phyloP scores from a whole-genome alignment of 208 protist species.

The Strigomonas galati region DNA sequence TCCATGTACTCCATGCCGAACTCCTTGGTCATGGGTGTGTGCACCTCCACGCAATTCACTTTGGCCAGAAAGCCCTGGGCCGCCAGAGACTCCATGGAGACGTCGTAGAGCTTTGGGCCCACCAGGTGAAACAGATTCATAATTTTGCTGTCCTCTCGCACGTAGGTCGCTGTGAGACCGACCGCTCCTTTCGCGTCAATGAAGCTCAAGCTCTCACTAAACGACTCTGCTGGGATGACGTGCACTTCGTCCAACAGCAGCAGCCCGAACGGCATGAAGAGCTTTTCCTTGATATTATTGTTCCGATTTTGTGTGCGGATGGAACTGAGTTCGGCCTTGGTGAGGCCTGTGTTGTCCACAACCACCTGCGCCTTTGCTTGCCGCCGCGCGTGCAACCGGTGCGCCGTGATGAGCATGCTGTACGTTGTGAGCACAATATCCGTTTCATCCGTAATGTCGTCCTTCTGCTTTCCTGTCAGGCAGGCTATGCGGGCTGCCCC shows the following conservation, averaged over 20 bases:
- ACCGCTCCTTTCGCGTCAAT: constrained; percentile 96
- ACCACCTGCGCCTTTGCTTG: constrained; percentile 13
- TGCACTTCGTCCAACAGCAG: constrained; percentile 96
- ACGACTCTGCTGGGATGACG: constrained; percentile 96
- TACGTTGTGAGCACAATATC: constrained; percentile 98
- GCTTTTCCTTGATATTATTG: constrained; percentile 39
- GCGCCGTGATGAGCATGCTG: constrained; percentile 95
- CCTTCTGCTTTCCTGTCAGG: constrained; percentile 93
- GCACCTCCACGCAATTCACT: constrained; percentile 98
- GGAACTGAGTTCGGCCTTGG: constrained; percentile 52
- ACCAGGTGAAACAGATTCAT: constrained; percentile 98
- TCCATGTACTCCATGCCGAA: constrained; percentile 93
- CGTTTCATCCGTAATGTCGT: constrained; percentile 80
- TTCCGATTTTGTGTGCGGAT: not conserved
- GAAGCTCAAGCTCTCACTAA: constrained; percentile 91
- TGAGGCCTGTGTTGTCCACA: not conserved
- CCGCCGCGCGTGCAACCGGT: constrained; percentile 42
- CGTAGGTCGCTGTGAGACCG: constrained; percentile 97
- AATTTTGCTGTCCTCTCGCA: constrained; percentile 98
- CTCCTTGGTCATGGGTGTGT: constrained; percentile 95
- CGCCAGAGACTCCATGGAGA: constrained; percentile 98
- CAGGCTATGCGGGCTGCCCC: constrained; percentile 80
- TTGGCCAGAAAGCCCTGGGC: constrained; percentile 95
- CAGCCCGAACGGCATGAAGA: constrained; percentile 77
- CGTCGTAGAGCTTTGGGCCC: constrained; percentile 99